Percentiles rank a stretch among this genome's conserved stretches.
phyloP scores from a whole-genome alignment of 106 monocot species.

The Narthecium ossifragum region DNA sequence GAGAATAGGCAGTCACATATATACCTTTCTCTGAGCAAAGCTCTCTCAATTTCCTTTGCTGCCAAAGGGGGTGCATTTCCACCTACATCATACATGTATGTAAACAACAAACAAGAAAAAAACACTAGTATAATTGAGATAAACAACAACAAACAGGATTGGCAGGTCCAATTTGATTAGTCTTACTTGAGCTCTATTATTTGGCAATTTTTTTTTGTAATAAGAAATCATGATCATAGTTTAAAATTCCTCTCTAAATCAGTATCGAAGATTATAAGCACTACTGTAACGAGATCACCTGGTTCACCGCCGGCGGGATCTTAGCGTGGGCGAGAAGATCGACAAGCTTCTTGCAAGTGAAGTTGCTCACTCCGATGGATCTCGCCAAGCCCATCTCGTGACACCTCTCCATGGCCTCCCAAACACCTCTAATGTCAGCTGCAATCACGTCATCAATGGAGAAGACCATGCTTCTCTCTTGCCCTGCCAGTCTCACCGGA shows the following conservation, averaged over 20 bases:
- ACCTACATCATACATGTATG: slow-evolving; percentile 19
- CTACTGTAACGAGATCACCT: slow-evolving; percentile 1
- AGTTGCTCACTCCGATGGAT: slow-evolving; percentile 41
- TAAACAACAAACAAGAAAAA: neutral
- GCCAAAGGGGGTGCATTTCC: slow-evolving; percentile 42
- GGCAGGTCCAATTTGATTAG: no score
- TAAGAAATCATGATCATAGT: no score
- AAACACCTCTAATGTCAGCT: slow-evolving; percentile 11
- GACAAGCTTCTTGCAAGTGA: slow-evolving; percentile 14
- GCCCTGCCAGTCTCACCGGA: slow-evolving; percentile 29
- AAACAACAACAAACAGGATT: no score
- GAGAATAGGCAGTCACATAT: slow-evolving; percentile 30
- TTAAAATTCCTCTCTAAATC: no score
- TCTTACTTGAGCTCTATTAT: no score
- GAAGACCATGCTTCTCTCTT: neutral
- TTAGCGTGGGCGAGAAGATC: slow-evolving; percentile 1
- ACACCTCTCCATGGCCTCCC: slow-evolving; percentile 23
- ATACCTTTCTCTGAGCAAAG: slow-evolving; percentile 32
- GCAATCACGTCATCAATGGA: neutral
- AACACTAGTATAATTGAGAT: no score
- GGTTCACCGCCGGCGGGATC: slow-evolving; percentile 30
- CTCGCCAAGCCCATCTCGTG: slow-evolving; percentile 17
- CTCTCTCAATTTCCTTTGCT: slow-evolving; percentile 44
- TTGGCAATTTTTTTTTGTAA: no score
- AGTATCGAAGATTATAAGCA: neutral